These are phyloP conservation scores for Mallotus japonicus DNA, from an alignment of 441 rosid genomes.

Conservation along the genomic window DNA sequence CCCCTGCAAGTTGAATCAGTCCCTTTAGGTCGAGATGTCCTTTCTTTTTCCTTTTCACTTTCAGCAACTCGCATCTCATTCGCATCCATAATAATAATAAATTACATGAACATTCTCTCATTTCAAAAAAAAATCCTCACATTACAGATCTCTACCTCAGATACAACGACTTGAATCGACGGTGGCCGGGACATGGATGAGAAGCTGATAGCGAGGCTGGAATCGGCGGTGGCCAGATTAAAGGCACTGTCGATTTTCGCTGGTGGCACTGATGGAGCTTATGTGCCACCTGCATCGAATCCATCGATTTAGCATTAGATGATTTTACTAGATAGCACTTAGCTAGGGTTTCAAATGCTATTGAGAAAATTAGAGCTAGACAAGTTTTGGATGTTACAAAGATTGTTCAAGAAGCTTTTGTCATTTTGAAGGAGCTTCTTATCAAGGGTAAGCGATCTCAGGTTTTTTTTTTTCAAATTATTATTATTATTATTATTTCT, in stretches of 20 bases:
- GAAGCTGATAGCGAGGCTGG: constrained; percentile 68
- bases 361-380: constrained; percentile 81
- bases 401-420: constrained; percentile 62
- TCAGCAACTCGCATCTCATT: neutral
- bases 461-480: constrained; percentile 29
- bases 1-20: constrained; percentile 6
- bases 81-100: no score
- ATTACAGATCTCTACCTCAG: constrained; percentile 30
- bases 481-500: neutral
- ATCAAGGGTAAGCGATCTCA: constrained; percentile 56
- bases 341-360: constrained; percentile 54
- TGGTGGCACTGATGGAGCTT: constrained; percentile 13
- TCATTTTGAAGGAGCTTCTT: constrained; percentile 64
- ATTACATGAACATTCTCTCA: no score
- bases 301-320: constrained; percentile 75
- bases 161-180: no score
- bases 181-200: constrained; percentile 50
- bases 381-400: constrained; percentile 66
- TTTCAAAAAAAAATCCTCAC: neutral
- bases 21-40: neutral
- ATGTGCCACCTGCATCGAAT: constrained; percentile 39
- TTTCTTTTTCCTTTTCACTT: neutral
- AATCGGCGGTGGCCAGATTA: constrained; percentile 72
- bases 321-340: constrained; percentile 56
- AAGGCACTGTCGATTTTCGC: constrained; percentile 48